A percentile compares a stretch with the other conserved stretches of the same genome.
Evolutionary conservation across 1,284 basidiomycete genomes (phyloP).

Genomic region (Rhodotorula glutinis): DNA sequence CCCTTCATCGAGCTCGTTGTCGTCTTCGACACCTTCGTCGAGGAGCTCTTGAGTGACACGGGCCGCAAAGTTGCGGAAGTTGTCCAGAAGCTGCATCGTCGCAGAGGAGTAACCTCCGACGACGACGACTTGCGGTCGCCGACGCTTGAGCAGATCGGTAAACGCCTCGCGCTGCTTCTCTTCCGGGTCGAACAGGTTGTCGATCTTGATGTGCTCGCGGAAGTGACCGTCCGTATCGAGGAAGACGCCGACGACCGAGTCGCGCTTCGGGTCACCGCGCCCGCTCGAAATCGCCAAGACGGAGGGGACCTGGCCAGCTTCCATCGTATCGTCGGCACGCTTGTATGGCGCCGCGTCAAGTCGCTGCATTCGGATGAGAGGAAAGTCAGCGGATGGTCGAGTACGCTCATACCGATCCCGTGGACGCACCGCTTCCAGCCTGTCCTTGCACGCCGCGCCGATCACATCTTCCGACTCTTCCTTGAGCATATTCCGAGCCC

Average conservation of each 20-base stretch:
- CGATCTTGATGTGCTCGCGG: constrained; percentile 81
- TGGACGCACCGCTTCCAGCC: constrained; percentile 66
- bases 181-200: constrained; percentile 64
- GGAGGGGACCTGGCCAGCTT: constrained; percentile 49
- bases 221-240: constrained; percentile 84
- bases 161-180: constrained; percentile 58
- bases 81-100: constrained; percentile 40
- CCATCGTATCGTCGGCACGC: constrained; percentile 36
- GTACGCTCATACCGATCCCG: too few relatives aligned
- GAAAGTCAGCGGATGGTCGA: too few relatives aligned
- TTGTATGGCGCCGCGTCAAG: constrained; percentile 39
- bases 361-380: constrained; percentile 12
- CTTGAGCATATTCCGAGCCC: constrained; percentile 83
- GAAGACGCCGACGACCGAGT: constrained; percentile 80
- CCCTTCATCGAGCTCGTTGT: constrained; percentile 32
- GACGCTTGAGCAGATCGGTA: constrained; percentile 71
- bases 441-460: constrained; percentile 63
- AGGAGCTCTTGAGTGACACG: constrained; percentile 51
- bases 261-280: constrained; percentile 85
- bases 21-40: constrained; percentile 26
- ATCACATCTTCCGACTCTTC: constrained; percentile 86
- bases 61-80: constrained; percentile 61
- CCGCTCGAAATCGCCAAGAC: constrained; percentile 94
- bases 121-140: constrained; percentile 83
- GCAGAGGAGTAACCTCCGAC: constrained; percentile 64